Evolutionary conservation across 495 filamentous ascomycete species (phyloP), one percentile per base, ranked within the genome.

Genomic region (Aspergillus indologenus): DNA sequence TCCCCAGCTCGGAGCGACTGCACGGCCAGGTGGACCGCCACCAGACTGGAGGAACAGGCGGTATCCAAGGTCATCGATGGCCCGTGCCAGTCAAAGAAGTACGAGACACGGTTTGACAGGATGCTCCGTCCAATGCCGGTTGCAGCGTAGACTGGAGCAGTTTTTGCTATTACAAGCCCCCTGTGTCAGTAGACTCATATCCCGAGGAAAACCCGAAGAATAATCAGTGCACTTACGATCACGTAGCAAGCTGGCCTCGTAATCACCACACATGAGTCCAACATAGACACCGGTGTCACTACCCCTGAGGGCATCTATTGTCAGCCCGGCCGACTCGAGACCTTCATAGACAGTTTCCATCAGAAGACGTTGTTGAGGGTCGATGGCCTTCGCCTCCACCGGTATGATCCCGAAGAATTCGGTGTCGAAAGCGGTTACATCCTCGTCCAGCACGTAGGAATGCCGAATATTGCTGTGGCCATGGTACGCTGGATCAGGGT

Each of bases 281-380:
- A 73, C 69, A 60, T 71, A 82, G 18, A 77, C 75, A 7, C 68
- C 72, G 15, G 77, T 81, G n/a, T 40, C 78, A 65, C 1, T 71
- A 69, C 21, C 77, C 78, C 3, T 73, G 48, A 5, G 81, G 57
- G 0, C 53, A 48, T 73, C 63, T 2, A 77, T 53, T 4, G 65
- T 45, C 5, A 72, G 52, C 23, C 74, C 76, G 5, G 66, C 80
- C 58, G 72, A 74, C 54, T 87, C 84, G 1, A 87, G 62, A 1
- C 78, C 79, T 59, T 87, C 82, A 45, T 84, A 87, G 11, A 81
- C 78, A 15, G 74, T 72, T 63, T 87, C 85, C 17, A 88, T 68
- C 14, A 84, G 70, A 24, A 85, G 59, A n/a, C 75, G 71, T 40
- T 81, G 78, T 42, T 81, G 77, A 3, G 78, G 78, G 26, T 81